Evolutionary conservation across 345 rosid species (phyloP).

Genomic region (Euphorbia pulcherrima): DNA sequence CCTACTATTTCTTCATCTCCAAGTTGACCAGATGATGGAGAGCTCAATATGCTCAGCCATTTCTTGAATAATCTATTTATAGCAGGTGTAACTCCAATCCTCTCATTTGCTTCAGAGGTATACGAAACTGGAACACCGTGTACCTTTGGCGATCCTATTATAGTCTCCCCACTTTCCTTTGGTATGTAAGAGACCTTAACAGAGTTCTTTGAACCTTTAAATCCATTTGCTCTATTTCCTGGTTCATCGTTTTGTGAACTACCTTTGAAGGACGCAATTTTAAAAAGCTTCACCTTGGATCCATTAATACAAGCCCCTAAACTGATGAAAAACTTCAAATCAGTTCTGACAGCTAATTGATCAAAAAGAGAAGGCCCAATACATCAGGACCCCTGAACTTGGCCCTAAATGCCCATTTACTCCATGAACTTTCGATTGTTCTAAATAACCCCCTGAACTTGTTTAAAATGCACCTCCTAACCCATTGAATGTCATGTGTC

Average conservation of each 20-base stretch:
- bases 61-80: constrained; percentile 71
- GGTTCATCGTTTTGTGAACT: constrained; percentile 54
- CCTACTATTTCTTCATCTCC: constrained; percentile 48
- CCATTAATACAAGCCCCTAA: constrained; percentile 46
- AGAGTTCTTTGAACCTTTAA: constrained; percentile 50
- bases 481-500: no score
- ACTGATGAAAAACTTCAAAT: constrained; percentile 48
- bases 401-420: no score
- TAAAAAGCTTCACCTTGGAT: constrained; percentile 47
- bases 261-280: constrained; percentile 77
- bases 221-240: constrained; percentile 46
- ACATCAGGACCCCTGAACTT: no score
- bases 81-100: constrained; percentile 57
- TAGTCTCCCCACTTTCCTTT: constrained; percentile 53
- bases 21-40: constrained; percentile 50
- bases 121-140: constrained; percentile 56
- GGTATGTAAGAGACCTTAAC: constrained; percentile 64
- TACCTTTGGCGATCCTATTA: constrained; percentile 51
- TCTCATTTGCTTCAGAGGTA: constrained; percentile 55
- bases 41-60: constrained; percentile 62
- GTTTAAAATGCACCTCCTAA: no score
- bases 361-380: constrained; percentile 5
- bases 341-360: constrained; percentile 21
- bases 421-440: no score
- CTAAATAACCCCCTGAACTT: no score